A percentile compares a stretch with the other conserved stretches of the same genome.
Conservation (phyloP, 2,329 filamentous ascomycete species). For the Chaetomium strumarium region DNA sequence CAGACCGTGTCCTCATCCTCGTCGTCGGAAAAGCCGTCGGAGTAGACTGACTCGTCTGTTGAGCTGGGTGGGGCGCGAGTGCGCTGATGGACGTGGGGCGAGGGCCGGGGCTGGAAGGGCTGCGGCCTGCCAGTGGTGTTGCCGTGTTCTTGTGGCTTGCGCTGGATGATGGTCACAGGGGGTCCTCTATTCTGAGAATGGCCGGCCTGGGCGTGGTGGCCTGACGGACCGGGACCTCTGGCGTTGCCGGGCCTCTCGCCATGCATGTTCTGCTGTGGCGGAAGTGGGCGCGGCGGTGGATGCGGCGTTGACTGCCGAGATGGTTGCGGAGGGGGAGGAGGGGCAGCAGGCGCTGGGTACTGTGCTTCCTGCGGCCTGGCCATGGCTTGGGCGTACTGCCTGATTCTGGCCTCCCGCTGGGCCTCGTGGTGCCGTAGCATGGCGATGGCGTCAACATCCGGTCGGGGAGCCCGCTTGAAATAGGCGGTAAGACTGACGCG, state of each 20-base stretch:
- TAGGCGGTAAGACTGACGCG: constrained; percentile 40
- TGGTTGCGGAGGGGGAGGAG: too few species aligned
- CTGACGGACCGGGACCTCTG: not conserved
- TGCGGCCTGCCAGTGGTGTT: not conserved
- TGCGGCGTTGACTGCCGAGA: too few species aligned
- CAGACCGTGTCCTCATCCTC: constrained; percentile 9
- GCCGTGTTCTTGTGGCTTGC: not conserved
- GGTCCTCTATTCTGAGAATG: not conserved
- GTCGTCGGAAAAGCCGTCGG: constrained; percentile 1
- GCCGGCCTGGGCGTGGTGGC: not conserved
- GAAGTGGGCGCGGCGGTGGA: not conserved
- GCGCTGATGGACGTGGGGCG: not conserved
- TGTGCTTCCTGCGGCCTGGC: not conserved
- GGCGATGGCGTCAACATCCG: constrained; percentile 27
- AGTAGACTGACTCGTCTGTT: constrained; percentile 12
- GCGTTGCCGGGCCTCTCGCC: not conserved
- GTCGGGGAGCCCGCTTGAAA: constrained; percentile 38
- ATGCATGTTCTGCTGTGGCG: not conserved
- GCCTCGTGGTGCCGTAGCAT: constrained; percentile 23
- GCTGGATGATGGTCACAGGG: constrained; percentile 1
- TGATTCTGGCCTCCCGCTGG: constrained; percentile 14
- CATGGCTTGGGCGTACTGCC: not conserved
- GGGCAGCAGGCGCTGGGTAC: not conserved
- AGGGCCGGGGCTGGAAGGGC: not conserved
- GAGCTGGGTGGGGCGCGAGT: constrained; percentile 1